These are phyloP conservation scores for Penicillium argentinense DNA, from an alignment of 495 filamentous ascomycete species.

Conservation along the genomic window DNA sequence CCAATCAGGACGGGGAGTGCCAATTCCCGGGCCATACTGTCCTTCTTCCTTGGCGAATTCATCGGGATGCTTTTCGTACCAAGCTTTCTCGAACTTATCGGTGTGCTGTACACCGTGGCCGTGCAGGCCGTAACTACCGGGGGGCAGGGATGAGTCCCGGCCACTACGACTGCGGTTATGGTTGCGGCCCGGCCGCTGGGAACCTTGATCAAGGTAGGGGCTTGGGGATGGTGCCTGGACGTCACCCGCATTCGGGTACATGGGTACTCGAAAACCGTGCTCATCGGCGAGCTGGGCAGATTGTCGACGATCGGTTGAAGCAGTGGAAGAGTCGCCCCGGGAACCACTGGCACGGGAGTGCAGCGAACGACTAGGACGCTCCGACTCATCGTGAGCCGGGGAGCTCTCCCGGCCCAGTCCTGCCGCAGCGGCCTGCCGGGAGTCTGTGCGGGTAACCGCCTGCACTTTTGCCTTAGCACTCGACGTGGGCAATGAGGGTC, in stretches of 20 bases:
- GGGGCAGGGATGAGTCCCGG: constrained; percentile 60
- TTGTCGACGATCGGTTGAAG: constrained; percentile 49
- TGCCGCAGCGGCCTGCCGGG: constrained; percentile 74
- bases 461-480: constrained; percentile 79
- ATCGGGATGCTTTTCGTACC: constrained; percentile 89
- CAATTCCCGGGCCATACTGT: constrained; percentile 61
- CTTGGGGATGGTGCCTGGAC: constrained; percentile 93
- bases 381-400: constrained; percentile 58
- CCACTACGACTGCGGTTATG: constrained; percentile 67
- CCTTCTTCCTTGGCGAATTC: constrained; percentile 71
- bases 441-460: constrained; percentile 85
- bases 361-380: constrained; percentile 51
- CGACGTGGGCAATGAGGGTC: constrained; percentile 73
- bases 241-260: constrained; percentile 92
- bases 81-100: constrained; percentile 81
- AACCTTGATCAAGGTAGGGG: constrained; percentile 52
- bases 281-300: constrained; percentile 62
- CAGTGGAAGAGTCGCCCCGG: constrained; percentile 54
- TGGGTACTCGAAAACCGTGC: constrained; percentile 90
- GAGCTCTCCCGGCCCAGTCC: constrained; percentile 70
- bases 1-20: constrained; percentile 72
- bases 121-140: constrained; percentile 83
- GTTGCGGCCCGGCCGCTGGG: constrained; percentile 59
- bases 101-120: constrained; percentile 69
- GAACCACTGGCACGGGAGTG: constrained; percentile 45